These are phyloP conservation scores for Dimocarpus longan DNA, from an alignment of 345 rosid species.

Conservation along the genomic window DNA sequence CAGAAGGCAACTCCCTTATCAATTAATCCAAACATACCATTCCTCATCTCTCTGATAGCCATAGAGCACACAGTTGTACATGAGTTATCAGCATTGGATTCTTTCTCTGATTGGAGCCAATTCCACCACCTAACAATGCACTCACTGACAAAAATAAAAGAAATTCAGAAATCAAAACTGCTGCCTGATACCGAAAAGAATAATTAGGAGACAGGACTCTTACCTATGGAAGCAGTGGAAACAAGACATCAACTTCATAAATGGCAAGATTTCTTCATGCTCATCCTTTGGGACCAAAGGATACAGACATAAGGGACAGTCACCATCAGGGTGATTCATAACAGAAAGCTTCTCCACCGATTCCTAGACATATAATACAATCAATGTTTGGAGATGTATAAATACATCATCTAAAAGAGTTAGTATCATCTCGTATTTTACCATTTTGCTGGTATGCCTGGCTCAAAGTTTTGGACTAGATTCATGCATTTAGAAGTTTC, in stretches of 20 bases:
- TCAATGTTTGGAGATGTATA: conserved; percentile 8
- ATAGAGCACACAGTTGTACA: conserved; percentile 21
- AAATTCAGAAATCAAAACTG: conserved; percentile 14
- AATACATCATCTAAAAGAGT: neutral
- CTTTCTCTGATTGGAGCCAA: conserved; percentile 66
- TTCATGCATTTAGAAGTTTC: neutral
- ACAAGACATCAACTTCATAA: conserved; percentile 99
- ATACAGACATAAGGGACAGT: conserved; percentile 78
- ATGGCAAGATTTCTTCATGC: conserved; percentile 48
- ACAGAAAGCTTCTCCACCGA: conserved; percentile 76
- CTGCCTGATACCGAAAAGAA: neutral
- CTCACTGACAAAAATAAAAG: conserved; percentile 49
- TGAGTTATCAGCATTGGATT: conserved; percentile 30
- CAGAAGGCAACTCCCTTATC: neutral
- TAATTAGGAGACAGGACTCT: conserved; percentile 9
- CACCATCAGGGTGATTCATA: conserved; percentile 92
- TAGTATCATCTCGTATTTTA: neutral
- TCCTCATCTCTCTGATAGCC: conserved; percentile 23
- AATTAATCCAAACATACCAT: conserved; percentile 40
- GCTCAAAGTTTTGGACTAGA: neutral
- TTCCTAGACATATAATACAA: conserved; percentile 53
- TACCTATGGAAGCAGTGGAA: conserved; percentile 95
- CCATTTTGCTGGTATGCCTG: neutral
- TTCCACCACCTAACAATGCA: conserved; percentile 94
- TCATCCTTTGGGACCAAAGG: conserved; percentile 67